phyloP scores from a whole-genome alignment of 78 protist species.

The Dictyostelium brefeldianum region DNA sequence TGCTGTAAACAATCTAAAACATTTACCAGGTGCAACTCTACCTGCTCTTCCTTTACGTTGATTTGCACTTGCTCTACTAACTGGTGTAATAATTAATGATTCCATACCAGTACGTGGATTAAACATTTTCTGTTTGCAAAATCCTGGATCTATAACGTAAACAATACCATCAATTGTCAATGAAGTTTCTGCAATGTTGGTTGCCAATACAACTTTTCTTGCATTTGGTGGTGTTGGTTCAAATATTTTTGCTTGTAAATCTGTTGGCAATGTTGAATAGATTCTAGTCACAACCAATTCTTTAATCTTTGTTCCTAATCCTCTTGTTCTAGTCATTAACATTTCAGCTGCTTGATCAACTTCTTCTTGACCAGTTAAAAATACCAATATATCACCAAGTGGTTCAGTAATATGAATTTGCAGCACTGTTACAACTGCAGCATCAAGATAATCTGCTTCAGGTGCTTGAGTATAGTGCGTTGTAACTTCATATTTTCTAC shows the following conservation, averaged over 20 bases:
- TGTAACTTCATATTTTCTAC: conserved; percentile 87
- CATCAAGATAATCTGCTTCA: conserved; percentile 98
- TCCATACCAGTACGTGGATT: conserved; percentile 98
- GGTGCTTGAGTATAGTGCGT: conserved; percentile 96
- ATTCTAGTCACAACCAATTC: conserved; percentile 97
- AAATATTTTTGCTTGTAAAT: conserved; percentile 95
- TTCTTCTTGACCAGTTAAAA: conserved; percentile 99
- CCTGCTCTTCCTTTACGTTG: conserved; percentile 99
- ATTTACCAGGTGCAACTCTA: conserved; percentile 97
- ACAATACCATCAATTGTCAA: conserved; percentile 98
- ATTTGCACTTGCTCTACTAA: conserved; percentile 92
- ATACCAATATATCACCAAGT: conserved; percentile 95
- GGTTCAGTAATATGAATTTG: conserved; percentile 98
- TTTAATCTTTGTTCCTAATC: conserved; percentile 90
- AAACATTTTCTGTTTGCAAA: conserved; percentile 94
- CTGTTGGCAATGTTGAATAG: conserved; percentile 98
- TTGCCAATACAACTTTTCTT: conserved; percentile 98
- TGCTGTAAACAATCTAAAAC: conserved; percentile 96
- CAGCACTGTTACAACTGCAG: conserved; percentile 94
- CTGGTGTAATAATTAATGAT: conserved; percentile 97
- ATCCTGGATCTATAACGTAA: conserved; percentile 99
- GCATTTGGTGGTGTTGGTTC: conserved; percentile 97
- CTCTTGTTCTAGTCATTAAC: conserved; percentile 86
- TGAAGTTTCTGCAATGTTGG: conserved; percentile 99
- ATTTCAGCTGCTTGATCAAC: conserved; percentile 89